A percentile compares a stretch with the other conserved stretches of the same genome.
Evolutionary conservation across 164 flowering plant species (phyloP).

Genomic region (Nelumbo lutea): DNA sequence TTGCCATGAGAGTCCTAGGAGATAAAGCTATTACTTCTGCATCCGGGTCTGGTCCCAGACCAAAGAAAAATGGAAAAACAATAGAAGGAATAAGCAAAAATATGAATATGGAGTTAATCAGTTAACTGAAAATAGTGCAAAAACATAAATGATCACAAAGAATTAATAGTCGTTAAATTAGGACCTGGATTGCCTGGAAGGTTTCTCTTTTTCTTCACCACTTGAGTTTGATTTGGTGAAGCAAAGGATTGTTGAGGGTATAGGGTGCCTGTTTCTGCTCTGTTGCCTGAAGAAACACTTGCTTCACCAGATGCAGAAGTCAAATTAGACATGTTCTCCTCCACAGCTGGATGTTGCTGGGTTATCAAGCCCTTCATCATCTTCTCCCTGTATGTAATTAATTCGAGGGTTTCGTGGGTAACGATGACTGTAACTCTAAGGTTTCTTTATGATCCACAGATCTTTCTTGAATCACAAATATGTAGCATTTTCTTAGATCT

Average conservation of each 20-base stretch:
- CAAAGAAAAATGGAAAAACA: not conserved
- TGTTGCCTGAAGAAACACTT: constrained; percentile 54
- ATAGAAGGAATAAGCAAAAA: not conserved
- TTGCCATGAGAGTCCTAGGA: constrained; percentile 78
- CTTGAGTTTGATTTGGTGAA: constrained; percentile 27
- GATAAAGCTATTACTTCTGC: constrained; percentile 57
- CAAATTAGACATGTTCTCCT: constrained; percentile 78
- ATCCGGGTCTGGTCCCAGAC: constrained; percentile 30
- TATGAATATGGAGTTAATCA: too few relatives aligned
- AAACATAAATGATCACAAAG: not conserved
- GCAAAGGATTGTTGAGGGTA: constrained; percentile 31
- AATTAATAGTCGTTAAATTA: not conserved
- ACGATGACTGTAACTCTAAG: constrained; percentile 3
- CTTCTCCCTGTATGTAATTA: constrained; percentile 2
- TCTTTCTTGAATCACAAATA: not conserved
- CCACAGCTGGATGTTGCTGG: constrained; percentile 30
- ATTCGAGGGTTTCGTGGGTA: constrained; percentile 6
- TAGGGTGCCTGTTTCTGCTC: constrained; percentile 24
- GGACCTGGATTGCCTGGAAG: constrained; percentile 86
- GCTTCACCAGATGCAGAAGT: constrained; percentile 73
- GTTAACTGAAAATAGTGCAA: not conserved
- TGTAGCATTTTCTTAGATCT: constrained; percentile 16
- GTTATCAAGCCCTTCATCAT: constrained; percentile 42
- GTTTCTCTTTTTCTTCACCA: constrained; percentile 65
- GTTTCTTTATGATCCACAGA: constrained; percentile 19